Conservation (phyloP, 495 filamentous ascomycete species). For the Penicillium paradoxum region DNA sequence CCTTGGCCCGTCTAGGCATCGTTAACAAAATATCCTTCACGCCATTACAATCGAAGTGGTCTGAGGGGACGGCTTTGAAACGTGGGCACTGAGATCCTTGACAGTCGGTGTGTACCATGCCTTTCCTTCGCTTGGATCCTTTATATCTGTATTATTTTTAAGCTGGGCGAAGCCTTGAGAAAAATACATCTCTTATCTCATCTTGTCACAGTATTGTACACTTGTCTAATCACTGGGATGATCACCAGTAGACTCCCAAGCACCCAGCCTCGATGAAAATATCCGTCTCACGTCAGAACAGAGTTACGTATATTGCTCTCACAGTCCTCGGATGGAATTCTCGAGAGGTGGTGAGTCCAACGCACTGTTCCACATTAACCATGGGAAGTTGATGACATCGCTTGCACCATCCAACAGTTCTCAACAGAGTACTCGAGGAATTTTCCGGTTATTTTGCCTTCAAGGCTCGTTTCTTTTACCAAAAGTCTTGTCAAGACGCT, state of each 20-base stretch:
- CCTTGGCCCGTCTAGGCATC: slow-evolving; percentile 20
- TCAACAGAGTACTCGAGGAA: too few species aligned
- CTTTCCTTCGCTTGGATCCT: too few species aligned
- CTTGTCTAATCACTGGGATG: not conserved
- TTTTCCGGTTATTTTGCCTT: too few species aligned
- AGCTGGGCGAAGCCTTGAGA: not conserved
- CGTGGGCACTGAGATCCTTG: not conserved
- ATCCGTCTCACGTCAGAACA: not conserved
- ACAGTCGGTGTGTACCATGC: not conserved
- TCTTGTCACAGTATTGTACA: not conserved
- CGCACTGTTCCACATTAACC: too few species aligned
- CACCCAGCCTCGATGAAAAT: not conserved
- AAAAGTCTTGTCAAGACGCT: too few species aligned
- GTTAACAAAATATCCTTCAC: too few species aligned
- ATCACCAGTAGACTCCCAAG: not conserved
- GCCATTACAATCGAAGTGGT: not conserved
- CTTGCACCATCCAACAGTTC: too few species aligned
- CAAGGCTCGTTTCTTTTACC: too few species aligned
- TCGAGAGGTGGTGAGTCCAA: too few species aligned
- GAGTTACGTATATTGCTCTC: too few species aligned
- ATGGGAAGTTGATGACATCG: too few species aligned
- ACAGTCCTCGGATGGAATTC: too few species aligned
- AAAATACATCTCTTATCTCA: not conserved
- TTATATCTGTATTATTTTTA: not conserved
- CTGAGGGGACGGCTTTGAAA: not conserved